Conservation (phyloP, 495 filamentous ascomycete species). For the Penicillium macrosclerotiorum region DNA sequence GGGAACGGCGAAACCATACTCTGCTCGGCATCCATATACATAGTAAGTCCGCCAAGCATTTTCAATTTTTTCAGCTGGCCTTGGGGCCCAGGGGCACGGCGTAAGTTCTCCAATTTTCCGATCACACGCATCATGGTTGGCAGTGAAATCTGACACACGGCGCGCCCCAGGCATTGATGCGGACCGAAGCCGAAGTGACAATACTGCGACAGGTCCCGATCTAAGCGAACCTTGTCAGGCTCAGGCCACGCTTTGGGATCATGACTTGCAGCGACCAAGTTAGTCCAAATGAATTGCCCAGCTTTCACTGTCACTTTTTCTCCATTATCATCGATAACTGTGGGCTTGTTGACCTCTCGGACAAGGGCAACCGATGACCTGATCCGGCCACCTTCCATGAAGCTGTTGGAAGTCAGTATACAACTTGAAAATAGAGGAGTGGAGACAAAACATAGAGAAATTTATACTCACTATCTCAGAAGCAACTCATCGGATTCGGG, state of each 20-base stretch:
- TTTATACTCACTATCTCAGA: slow-evolving; percentile 39
- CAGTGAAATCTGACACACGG: slow-evolving; percentile 56
- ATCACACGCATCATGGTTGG: slow-evolving; percentile 60
- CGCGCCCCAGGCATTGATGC: slow-evolving; percentile 57
- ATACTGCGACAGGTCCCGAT: slow-evolving; percentile 62
- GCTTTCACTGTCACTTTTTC: slow-evolving; percentile 41
- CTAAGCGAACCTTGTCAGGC: slow-evolving; percentile 60
- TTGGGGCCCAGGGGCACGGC: slow-evolving; percentile 61
- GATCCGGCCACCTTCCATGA: slow-evolving; percentile 61
- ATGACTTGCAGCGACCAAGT: slow-evolving; percentile 50
- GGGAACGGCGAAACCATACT: slow-evolving; percentile 70
- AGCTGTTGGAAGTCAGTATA: slow-evolving; percentile 33
- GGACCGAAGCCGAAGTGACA: slow-evolving; percentile 61
- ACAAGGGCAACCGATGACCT: slow-evolving; percentile 53
- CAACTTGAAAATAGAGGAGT: background rate
- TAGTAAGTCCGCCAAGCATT: slow-evolving; percentile 52
- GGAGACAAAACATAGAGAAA: background rate
- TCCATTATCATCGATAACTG: slow-evolving; percentile 40
- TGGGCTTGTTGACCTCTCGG: slow-evolving; percentile 42
- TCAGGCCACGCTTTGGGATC: slow-evolving; percentile 63
- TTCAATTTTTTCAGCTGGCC: slow-evolving; percentile 67
- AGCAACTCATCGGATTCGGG: slow-evolving; percentile 46
- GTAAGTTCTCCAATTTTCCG: slow-evolving; percentile 52
- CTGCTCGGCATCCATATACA: slow-evolving; percentile 71
- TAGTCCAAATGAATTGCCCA: slow-evolving; percentile 48